These are phyloP conservation scores for Scedosporium aurantiacum DNA, from an alignment of 2,329 filamentous ascomycete genomes.

Conservation along the genomic window DNA sequence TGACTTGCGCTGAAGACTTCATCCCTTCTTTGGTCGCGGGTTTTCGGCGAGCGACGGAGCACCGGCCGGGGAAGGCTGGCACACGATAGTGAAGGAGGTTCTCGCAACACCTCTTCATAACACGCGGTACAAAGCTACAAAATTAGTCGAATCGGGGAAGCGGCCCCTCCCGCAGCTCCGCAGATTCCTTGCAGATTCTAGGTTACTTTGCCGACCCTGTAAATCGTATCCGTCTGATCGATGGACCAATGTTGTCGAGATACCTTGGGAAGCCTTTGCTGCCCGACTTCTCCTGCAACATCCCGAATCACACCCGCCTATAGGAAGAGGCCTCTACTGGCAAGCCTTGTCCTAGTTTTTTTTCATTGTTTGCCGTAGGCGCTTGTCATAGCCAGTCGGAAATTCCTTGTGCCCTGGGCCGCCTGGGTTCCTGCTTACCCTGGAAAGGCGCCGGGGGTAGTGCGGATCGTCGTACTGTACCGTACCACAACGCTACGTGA, in stretches of 20 bases:
- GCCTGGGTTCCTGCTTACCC: too few species aligned
- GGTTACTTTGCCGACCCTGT: neutral
- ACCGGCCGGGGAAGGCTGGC: neutral
- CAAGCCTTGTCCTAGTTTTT: neutral
- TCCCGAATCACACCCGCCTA: neutral
- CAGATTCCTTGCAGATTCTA: constrained; percentile 2
- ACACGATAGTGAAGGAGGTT: neutral
- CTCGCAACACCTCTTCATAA: neutral
- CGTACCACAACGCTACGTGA: too few species aligned
- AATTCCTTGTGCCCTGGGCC: neutral
- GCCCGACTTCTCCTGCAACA: neutral
- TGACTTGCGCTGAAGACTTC: neutral
- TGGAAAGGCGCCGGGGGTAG: too few species aligned
- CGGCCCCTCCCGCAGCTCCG: constrained; percentile 2
- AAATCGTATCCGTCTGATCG: neutral
- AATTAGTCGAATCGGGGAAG: constrained; percentile 2
- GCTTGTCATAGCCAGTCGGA: neutral
- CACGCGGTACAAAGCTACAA: neutral
- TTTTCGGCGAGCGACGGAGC: neutral
- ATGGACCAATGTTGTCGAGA: neutral
- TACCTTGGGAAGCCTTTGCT: neutral
- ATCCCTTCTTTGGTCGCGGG: neutral
- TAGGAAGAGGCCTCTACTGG: neutral
- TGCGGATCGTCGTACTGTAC: too few species aligned
- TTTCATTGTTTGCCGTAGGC: neutral